A percentile compares a stretch with the other conserved stretches of the same genome.
Conservation (phyloP, 2,329 filamentous ascomycete genomes). For the Paraconiothyrium sp. region DNA sequence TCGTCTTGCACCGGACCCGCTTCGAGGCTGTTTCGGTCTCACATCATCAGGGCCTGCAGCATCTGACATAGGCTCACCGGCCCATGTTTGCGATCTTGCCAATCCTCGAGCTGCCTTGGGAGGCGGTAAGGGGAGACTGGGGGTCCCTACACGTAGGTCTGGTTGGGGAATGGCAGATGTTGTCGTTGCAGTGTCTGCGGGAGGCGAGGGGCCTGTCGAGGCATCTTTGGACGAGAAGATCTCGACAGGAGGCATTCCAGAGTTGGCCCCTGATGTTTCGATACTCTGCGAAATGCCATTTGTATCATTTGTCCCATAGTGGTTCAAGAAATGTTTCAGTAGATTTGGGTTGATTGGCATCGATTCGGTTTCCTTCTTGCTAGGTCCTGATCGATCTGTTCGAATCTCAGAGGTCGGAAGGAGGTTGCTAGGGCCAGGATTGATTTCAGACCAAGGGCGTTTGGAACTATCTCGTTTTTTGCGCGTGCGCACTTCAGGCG, state of each 20-base stretch:
- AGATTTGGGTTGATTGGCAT: slow-evolving; percentile 4
- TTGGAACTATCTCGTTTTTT: slow-evolving; percentile 31
- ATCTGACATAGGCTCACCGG: slow-evolving; percentile 48
- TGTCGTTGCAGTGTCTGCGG: neutral
- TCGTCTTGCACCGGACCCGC: slow-evolving; percentile 68
- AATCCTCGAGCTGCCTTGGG: slow-evolving; percentile 39
- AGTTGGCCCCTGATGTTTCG: neutral
- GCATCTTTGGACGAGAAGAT: neutral
- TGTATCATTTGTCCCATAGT: neutral
- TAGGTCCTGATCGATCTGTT: slow-evolving; percentile 17
- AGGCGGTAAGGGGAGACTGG: slow-evolving; percentile 27
- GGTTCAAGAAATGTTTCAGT: slow-evolving; percentile 10
- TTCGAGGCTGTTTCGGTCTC: slow-evolving; percentile 42
- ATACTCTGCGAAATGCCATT: slow-evolving; percentile 1
- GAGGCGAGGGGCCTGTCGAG: neutral
- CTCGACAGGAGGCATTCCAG: neutral
- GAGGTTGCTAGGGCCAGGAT: slow-evolving; percentile 38
- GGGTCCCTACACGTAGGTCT: slow-evolving; percentile 32
- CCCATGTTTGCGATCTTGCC: slow-evolving; percentile 51
- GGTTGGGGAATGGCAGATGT: neutral
- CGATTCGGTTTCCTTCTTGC: neutral
- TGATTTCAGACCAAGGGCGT: slow-evolving; percentile 41
- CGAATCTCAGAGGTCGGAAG: slow-evolving; percentile 40
- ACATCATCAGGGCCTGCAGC: slow-evolving; percentile 36
- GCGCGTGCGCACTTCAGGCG: slow-evolving; percentile 24